Base-by-base conservation (phyloP, 2,329 filamentous ascomycete species). In the Cryoendolithus antarcticus region DNA sequence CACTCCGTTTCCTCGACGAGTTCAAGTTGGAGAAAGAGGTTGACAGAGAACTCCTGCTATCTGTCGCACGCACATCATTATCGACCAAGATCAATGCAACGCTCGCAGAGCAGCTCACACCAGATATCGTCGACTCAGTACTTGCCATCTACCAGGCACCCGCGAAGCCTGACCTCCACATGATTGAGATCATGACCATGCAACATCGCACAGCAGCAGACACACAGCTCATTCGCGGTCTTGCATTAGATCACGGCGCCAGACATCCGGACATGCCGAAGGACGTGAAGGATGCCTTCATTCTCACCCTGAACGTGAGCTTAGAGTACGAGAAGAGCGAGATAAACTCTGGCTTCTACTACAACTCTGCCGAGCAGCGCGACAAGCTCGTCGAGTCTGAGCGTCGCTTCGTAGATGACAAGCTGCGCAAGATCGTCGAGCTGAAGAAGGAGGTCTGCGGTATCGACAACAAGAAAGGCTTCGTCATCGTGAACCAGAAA, bases 121-220 rank as follows among this genome's bases (percentile, higher is more conserved):
- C 91, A 42, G 83, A 86, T 54, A 94, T 98, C 56, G 91, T 96
- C 56, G 91, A 98, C 60, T 84, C 91, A 43, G 91, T 98, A 35
- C 78, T 98, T 41, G 77, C 91, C 48, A 98, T 98, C 61, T 88
- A 95, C 70, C 75, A 86, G 61, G 70, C 84, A 11, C 85, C 85
- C 19, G 78, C 77, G 46, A 96, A 96, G 69, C 93, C 93, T 41
- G 91, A 98, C 65, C 66, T 98, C 57, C 89, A 96, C 70, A 98
- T 98, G 91, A 75, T 98, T 50, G 91, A 98, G 66, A 96, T 98
- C 55, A 98, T 98, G 91, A 96, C 93, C 62, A 96, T 98, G 89
- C 91, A 98, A 69, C 91, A 98, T 69, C 83, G 89, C 52, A 86
- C 85, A 38, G 88, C 89, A 43, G 85, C 91, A 27, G 91, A 98